Evolutionary conservation across 139 green algal genomes (phyloP), one percentile per base, ranked within the genome.

Genomic region (Tetraselmis striata): DNA sequence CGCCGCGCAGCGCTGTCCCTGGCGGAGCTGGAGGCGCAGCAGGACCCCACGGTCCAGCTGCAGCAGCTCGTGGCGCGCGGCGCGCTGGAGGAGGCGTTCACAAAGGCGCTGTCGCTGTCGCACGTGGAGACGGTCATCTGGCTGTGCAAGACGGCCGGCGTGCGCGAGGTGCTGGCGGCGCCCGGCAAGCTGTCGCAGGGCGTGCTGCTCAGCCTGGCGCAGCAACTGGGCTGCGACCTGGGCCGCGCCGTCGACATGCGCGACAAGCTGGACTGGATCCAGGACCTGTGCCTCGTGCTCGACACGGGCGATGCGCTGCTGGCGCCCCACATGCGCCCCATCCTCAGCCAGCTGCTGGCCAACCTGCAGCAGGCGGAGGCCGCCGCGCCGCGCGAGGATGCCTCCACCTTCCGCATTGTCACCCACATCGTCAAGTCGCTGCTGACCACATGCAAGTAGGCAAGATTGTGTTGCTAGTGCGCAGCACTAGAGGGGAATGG

Each of bases 251-350:
- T 67, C 1, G 81, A 87, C 31, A 86, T 85, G 28, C 58, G 77
- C 27, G 80, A 84, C 18, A 96, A 95, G 87, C 84, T 97, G 78
- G 79, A 82, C 0, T 97, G 94, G 94, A 87, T 97, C 23, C 85
- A 84, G 0, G 86, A 94, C 82, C 86, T 85, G 0, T 88, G 86
- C 1, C 79, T 95, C 80, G 75, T 76, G 1, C 59, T 97, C 18
- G 85, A 97, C 84, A 90, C 92, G 0, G 2, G 67, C 23, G 87
- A 94, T 29, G 85, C 90, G 1, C 29, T 87, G 32, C 81, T 95
- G 67, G 90, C 87, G 0, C 83, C 85, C 24, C 92, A 95, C 86
- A 81, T 94, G 82, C 80, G 83, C 31, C 89, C 85, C 2, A 79
- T 88, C 2, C 75, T 88, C 26, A 59, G 84, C 67, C 30, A 28